Conservation (phyloP, 2,329 filamentous ascomycete genomes). For the Diaporthe australafricana region DNA sequence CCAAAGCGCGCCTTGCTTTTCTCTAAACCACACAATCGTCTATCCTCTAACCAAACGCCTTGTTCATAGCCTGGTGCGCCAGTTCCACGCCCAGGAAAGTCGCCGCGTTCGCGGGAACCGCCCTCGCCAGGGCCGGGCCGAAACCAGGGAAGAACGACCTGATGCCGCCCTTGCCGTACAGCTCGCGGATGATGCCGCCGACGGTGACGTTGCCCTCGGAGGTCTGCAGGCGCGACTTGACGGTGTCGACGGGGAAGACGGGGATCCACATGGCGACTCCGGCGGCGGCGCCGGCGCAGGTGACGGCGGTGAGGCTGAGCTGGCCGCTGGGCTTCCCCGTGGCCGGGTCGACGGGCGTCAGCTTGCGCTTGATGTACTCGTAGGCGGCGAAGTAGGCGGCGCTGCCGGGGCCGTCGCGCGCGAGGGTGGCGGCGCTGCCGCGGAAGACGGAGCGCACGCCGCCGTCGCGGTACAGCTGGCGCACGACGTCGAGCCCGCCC, state of each 20-base stretch:
- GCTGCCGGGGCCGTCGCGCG: constrained; percentile 90
- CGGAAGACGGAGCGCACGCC: constrained; percentile 93
- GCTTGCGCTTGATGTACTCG: constrained; percentile 89
- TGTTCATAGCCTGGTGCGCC: constrained; percentile 85
- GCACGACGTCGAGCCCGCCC: constrained; percentile 89
- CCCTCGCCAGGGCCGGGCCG: constrained; percentile 89
- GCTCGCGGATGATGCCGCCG: constrained; percentile 79
- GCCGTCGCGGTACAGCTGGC: constrained; percentile 91
- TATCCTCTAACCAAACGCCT: constrained; percentile 67
- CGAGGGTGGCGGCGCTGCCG: constrained; percentile 89
- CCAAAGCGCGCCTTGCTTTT: neutral
- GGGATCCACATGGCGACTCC: constrained; percentile 99
- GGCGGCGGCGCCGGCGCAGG: constrained; percentile 87
- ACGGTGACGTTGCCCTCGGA: constrained; percentile 84
- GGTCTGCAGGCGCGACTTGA: constrained; percentile 94
- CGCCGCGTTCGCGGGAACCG: constrained; percentile 95
- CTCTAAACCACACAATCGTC: neutral
- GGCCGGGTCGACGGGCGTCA: constrained; percentile 84
- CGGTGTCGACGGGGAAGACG: constrained; percentile 96
- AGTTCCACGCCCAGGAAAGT: constrained; percentile 91
- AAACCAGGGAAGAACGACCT: constrained; percentile 98
- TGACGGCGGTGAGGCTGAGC: constrained; percentile 84
- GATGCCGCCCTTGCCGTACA: constrained; percentile 86
- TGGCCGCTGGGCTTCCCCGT: constrained; percentile 80
- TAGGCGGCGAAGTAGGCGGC: constrained; percentile 98